Evolutionary conservation across 148 eudicot species (phyloP).

Genomic region (Fagopyrum esculentum): DNA sequence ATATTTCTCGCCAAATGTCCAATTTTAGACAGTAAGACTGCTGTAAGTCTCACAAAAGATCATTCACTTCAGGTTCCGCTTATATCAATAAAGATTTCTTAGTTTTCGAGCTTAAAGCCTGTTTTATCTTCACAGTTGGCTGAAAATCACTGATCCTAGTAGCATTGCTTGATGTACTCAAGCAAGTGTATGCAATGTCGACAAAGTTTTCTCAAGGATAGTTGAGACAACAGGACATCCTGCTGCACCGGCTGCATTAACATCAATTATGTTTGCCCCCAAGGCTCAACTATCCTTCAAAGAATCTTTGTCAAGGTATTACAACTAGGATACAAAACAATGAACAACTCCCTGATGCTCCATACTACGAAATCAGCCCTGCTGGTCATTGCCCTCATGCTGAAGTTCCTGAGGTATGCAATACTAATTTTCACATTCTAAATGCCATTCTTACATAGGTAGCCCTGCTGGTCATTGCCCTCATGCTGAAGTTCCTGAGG

Average conservation of each 20-base stretch:
- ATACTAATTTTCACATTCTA: neutral
- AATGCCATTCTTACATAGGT: no score
- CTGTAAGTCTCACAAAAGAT: conserved; percentile 32
- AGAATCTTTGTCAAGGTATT: conserved; percentile 45
- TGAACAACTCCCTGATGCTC: conserved; percentile 70
- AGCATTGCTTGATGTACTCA: conserved; percentile 68
- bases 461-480: conserved; percentile 99
- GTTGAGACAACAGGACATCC: conserved; percentile 80
- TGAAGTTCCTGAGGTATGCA: conserved; percentile 92
- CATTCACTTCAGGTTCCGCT: neutral
- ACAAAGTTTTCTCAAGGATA: conserved; percentile 71
- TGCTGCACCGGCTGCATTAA: conserved; percentile 88
- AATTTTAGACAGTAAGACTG: no score
- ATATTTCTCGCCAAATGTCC: no score
- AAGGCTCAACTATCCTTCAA: conserved; percentile 57
- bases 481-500: conserved; percentile 99
- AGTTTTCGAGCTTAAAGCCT: neutral
- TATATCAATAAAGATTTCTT: neutral
- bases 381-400: conserved; percentile 99
- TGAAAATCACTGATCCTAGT: conserved; percentile 80
- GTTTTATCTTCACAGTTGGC: conserved; percentile 52
- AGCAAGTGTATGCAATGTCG: conserved; percentile 88
- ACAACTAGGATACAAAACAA: neutral
- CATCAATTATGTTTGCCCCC: conserved; percentile 93
- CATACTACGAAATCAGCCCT: conserved; percentile 89